Base-by-base conservation (phyloP, 352 stramenopile genomes). In the Phytopythium montanum region DNA sequence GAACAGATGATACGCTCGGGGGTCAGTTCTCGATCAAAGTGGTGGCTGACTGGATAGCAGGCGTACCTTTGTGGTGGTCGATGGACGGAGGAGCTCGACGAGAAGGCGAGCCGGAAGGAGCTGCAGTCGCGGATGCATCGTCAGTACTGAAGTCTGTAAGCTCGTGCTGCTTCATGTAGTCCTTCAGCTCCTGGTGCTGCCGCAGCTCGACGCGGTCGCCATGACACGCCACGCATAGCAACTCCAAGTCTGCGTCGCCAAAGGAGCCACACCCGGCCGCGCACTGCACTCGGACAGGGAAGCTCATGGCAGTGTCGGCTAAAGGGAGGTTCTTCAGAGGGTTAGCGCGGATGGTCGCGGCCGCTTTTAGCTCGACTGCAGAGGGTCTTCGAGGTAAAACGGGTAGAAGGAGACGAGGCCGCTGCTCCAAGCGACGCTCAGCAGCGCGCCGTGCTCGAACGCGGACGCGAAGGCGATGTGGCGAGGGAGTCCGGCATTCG, bases 371-470 rank as follows among this genome's bases (percentile, higher is more conserved):
- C 31, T 42, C 33, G 50, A 55, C 50, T 55, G 29, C 5, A 44
- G 19, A 19, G 67, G 68, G 14, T 77, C 66, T 57, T 85, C 58
- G 61, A 87, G 81, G 69, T 91, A 91, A 62, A 93, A 93, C 25
- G 84, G 84, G 59, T 90, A 71, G 60, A 93, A 93, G 12, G 79
- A 85, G 56, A 93, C 73, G 44, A 91, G 62, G 0, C 84, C 84
- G n/a, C 72, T 87, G 68, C 81, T 91, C 84, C 84, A 93, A 10
- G 70, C 75, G 56, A 93, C 67, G 34, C 81, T 89, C 36, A 93
- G 62, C 54, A 93, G 56, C 29, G 84, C 75, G 5, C 84, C 79
- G 39, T 88, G 62, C 29, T 90, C 72, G 56, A 90, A 93, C 14
- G 66, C 87, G 9, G 84, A 80, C 9, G 81, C 81, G 46, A 93